Base-by-base conservation (phyloP, 108 stramenopile genomes). In the Fragilaria radians region DNA sequence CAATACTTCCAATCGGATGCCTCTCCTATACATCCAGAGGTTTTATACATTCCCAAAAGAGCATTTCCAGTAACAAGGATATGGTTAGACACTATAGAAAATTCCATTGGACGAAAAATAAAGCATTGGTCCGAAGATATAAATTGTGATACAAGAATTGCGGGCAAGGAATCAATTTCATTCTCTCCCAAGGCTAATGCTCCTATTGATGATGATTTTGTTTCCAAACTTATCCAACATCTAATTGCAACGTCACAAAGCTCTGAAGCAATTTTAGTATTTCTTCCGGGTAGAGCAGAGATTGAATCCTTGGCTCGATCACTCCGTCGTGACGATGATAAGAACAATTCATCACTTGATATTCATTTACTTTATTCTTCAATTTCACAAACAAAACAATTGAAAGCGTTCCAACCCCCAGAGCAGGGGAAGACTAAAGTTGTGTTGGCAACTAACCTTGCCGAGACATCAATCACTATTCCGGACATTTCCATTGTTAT, bases 211-310 rank as follows among this genome's bases (percentile, higher is more conserved):
- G 48, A 85, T 60, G 31, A 28, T 19, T 81, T 79, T 46, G 57
- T 81, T 48, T 55, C 62, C 1, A 57, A 49, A 31, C 45, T 81
- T 27, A 70, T 80, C 46, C 46, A 32, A 24, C 28, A 54, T 3
- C 19, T 32, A 31, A 14, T 11, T 49, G 2, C 9, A 70, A 63
- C 14, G 7, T 21, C 48, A 23, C 31, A 5, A 5, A 31, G 3
- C 30, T 63, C 5, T 51, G 90, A 86, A 17, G 82, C 92, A 1
- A 82, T 97, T 31, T 78, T 97, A 19, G 85, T 95, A 5, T 97
- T 97, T 59, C 52, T 96, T 42, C 94, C 96, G 1, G 96, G 96
- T 7, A 52, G 77, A 60, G 77, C 69, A 4, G 95, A 97, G 57
- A 82, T 82, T 31, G 77, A 86, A 28, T 32, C 57, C 11, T 64